Evolutionary conservation across 768 basidiomycete genomes (phyloP), one percentile per base, ranked within the genome.

Genomic region (Boletus rubropictus): DNA sequence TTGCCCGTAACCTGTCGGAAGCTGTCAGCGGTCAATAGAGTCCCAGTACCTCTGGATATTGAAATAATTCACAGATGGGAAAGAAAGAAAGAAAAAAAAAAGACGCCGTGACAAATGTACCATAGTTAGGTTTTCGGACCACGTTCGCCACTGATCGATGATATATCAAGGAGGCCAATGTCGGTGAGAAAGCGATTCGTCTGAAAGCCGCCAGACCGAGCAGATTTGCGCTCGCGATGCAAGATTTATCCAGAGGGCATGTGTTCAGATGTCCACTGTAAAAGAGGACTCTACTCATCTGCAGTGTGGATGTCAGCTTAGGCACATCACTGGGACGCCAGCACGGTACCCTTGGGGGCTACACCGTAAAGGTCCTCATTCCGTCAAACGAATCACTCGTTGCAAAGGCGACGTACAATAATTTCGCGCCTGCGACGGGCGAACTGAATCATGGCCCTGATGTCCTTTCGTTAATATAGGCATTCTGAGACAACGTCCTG

Each of bases 221-320:
- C 24, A 25, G 5, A n/a, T n/a, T n/a, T n/a, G n/a, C n/a, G n/a
- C n/a, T n/a, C n/a, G n/a, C n/a, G n/a, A n/a, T n/a, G n/a, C n/a
- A n/a, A n/a, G n/a, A n/a, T n/a, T n/a, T n/a, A n/a, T n/a, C n/a
- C n/a, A n/a, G n/a, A n/a, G n/a, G n/a, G n/a, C n/a, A 28, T 1
- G 9, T 29, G 9, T 22, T 37, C 20, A 22, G 2, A 28, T 22
- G 17, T 38, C 24, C 28, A 62, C 66, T 54, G 71, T 63, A 56
- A 64, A 67, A 11, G 70, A 74, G 31, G 77, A 75, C 52, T 81
- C 78, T 51, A 54, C 66, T 63, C 60, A 15, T 48, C 41, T 3
- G 66, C 42, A 3, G 65, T 65, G 62, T 76, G 75, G 27, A 72
- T 67, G 27, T 73, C 58, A 2, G 69, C 71, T 54, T 77, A 74